These are phyloP conservation scores for Lodderomyces pseudojiufengensis DNA, from an alignment of 1,139 yeast species.

Conservation along the genomic window DNA sequence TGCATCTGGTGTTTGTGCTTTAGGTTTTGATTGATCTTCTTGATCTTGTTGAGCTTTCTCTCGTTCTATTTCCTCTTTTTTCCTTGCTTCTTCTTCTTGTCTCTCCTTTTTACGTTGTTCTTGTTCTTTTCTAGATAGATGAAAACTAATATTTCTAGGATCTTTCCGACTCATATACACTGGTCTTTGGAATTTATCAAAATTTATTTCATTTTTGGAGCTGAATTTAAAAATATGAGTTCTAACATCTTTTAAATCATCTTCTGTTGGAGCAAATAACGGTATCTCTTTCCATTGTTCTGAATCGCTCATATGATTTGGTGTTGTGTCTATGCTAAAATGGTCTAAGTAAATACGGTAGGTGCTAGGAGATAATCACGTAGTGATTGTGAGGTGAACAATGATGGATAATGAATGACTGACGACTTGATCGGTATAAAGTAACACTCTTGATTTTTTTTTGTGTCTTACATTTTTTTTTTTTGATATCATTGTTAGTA, in stretches of 20 bases:
- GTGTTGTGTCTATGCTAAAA: no score
- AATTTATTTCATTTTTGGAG: conserved; percentile 67
- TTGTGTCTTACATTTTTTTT: no score
- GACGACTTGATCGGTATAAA: no score
- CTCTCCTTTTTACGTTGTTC: conserved; percentile 57
- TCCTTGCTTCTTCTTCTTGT: conserved; percentile 14
- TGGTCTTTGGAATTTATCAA: conserved; percentile 69
- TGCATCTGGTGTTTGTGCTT: conserved; percentile 9
- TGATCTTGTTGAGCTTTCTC: conserved; percentile 15
- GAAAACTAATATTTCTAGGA: conserved; percentile 85
- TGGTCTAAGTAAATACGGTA: no score
- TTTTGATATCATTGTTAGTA: no score
- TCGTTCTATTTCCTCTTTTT: conserved; percentile 7
- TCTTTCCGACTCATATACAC: conserved; percentile 88
- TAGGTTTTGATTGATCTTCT: conserved; percentile 14
- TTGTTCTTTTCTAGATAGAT: conserved; percentile 60
- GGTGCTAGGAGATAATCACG: no score
- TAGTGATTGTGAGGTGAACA: no score
- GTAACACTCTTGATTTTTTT: no score
- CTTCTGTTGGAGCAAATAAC: conserved; percentile 67
- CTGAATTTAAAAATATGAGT: conserved; percentile 83
- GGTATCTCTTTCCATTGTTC: conserved; percentile 57
- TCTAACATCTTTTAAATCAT: conserved; percentile 70
- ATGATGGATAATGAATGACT: no score
- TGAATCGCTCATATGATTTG: no score